Evolutionary conservation across 305 asterid genomes (phyloP).

Genomic region (Caryopteris hybrid): DNA sequence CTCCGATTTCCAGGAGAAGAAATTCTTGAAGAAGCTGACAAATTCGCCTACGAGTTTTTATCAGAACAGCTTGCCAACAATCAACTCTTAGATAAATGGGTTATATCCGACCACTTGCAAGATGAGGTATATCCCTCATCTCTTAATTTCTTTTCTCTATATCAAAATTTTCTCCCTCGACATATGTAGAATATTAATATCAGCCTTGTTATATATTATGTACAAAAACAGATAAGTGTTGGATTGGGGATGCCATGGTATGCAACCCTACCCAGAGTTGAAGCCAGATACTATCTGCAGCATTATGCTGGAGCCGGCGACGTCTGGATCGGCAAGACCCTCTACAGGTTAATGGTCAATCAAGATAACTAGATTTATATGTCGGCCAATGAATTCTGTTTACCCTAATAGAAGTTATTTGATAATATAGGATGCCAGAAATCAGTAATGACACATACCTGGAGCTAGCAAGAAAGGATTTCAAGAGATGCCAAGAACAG

Average conservation of each 20-base stretch:
- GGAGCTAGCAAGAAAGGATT: constrained; percentile 30
- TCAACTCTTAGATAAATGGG: constrained; percentile 37
- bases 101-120: constrained; percentile 31
- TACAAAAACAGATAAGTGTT: neutral
- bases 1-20: constrained; percentile 31
- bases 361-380: too few relatives aligned
- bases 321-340: constrained; percentile 17
- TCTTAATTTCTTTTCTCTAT: too few relatives aligned
- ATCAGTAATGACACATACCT: constrained; percentile 26
- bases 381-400: too few relatives aligned
- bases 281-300: constrained; percentile 4
- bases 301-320: constrained; percentile 7
- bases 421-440: constrained; percentile 22
- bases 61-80: constrained; percentile 9
- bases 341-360: neutral
- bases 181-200: neutral
- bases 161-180: too few relatives aligned
- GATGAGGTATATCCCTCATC: neutral
- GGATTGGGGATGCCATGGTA: constrained; percentile 22
- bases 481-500: constrained; percentile 30
- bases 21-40: constrained; percentile 34
- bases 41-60: constrained; percentile 21
- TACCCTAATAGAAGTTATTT: too few relatives aligned
- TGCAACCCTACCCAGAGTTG: constrained; percentile 16
- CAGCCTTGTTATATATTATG: neutral